phyloP scores from a whole-genome alignment of 78 protist species.

The Protostelium mycophagum region DNA sequence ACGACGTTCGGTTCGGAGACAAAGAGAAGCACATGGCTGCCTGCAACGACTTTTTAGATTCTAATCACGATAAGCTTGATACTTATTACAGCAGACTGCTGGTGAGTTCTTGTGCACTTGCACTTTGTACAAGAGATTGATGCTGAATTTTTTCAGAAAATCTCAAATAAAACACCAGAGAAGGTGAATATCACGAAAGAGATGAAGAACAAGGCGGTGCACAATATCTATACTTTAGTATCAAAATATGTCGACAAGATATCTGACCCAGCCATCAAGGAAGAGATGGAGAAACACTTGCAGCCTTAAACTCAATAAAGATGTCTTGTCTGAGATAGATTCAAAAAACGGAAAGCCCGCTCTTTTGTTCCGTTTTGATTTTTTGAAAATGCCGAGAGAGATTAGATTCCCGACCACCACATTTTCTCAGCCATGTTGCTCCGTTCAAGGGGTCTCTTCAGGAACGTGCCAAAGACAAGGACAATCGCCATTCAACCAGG shows the following conservation, averaged over 20 bases:
- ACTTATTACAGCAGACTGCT: neutral
- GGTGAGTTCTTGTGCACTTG: neutral
- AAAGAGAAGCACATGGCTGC: slow-evolving; percentile 10
- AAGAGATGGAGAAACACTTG: no score
- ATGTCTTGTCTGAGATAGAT: no score
- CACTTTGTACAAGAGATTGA: neutral
- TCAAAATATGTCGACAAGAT: neutral
- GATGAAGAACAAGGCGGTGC: neutral
- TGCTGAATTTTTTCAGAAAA: neutral
- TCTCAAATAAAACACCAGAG: neutral
- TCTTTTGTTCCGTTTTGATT: no score
- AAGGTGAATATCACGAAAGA: neutral
- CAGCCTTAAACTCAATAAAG: no score
- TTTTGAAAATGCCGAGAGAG: no score
- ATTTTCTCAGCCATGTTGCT: no score
- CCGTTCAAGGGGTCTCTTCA: no score
- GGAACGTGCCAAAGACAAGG: no score
- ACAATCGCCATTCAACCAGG: no score
- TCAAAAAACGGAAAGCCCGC: no score
- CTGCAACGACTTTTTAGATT: neutral
- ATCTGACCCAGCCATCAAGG: no score
- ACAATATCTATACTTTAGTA: neutral
- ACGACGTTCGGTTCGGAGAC: slow-evolving; percentile 8
- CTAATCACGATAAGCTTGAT: neutral
- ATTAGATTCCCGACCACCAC: no score